A percentile compares a stretch with the other conserved stretches of the same genome.
phyloP scores from a whole-genome alignment of 345 rosid species.

The Rhodomyrtus tomentosa region DNA sequence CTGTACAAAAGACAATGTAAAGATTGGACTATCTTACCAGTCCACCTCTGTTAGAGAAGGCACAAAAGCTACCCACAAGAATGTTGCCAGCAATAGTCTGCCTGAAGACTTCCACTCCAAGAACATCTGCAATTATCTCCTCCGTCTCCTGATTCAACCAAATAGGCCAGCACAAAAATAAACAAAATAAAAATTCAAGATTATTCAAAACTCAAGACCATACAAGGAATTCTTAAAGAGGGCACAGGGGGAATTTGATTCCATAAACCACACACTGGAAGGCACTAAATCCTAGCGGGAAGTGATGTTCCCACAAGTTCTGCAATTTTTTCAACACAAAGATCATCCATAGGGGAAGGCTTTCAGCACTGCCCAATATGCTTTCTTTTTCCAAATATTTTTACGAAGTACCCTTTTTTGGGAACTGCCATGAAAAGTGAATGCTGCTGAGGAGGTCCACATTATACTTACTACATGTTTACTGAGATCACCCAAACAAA shows the following conservation, averaged over 20 bases:
- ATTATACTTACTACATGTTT: not conserved
- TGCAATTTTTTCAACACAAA: not conserved
- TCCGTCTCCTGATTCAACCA: constrained; percentile 52
- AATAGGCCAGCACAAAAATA: no score
- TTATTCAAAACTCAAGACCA: not conserved
- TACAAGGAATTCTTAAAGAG: not conserved
- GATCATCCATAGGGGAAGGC: not conserved
- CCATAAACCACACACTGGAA: not conserved
- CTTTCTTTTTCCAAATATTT: no score
- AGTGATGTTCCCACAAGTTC: not conserved
- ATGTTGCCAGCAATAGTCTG: constrained; percentile 92
- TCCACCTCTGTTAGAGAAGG: constrained; percentile 85
- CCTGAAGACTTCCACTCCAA: constrained; percentile 91
- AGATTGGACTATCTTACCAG: constrained; percentile 34
- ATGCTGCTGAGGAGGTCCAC: not conserved
- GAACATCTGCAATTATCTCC: constrained; percentile 90
- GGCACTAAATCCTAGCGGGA: not conserved
- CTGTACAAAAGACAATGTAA: not conserved
- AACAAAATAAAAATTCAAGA: not conserved
- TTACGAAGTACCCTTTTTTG: no score
- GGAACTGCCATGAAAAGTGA: not conserved
- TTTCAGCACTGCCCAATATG: no score
- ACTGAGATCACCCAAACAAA: not conserved
- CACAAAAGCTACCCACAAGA: constrained; percentile 88
- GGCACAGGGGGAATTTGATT: not conserved